Percentiles rank a stretch among this genome's conserved stretches.
phyloP scores from a whole-genome alignment of 129 eudicot genomes.

The Saposhnikovia divaricata region DNA sequence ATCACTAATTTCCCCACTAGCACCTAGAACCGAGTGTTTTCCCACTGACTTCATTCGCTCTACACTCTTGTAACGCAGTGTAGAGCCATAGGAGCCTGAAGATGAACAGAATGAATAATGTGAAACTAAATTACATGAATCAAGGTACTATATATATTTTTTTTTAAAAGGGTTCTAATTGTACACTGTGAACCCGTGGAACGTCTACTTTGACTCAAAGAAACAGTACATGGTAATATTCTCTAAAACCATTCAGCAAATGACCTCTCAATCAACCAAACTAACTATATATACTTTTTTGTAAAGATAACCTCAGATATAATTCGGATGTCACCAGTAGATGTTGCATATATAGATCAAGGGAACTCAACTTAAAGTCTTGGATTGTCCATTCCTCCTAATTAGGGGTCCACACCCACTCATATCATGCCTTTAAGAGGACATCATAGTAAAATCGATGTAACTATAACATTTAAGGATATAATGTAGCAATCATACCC shows the following conservation, averaged over 20 bases:
- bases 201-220: background rate
- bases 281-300: background rate
- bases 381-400: background rate
- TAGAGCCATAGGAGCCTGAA: conserved; percentile 3
- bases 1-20: conserved; percentile 4
- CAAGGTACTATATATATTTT: background rate
- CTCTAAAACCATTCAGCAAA: background rate
- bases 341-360: background rate
- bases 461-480: no score
- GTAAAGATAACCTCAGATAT: background rate
- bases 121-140: background rate
- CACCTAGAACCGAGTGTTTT: background rate
- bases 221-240: background rate
- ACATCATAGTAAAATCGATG: background rate
- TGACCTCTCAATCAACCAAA: background rate
- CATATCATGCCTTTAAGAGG: background rate
- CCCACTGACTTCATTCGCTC: background rate
- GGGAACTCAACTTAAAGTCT: background rate
- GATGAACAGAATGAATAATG: background rate
- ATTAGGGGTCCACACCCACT: background rate
- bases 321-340: no score
- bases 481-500: background rate
- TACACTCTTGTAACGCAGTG: conserved; percentile 2
- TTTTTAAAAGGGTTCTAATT: background rate
- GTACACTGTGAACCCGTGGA: background rate